Evolutionary conservation across 2,329 filamentous ascomycete genomes (phyloP).

Genomic region (Rhinocladiella similis): DNA sequence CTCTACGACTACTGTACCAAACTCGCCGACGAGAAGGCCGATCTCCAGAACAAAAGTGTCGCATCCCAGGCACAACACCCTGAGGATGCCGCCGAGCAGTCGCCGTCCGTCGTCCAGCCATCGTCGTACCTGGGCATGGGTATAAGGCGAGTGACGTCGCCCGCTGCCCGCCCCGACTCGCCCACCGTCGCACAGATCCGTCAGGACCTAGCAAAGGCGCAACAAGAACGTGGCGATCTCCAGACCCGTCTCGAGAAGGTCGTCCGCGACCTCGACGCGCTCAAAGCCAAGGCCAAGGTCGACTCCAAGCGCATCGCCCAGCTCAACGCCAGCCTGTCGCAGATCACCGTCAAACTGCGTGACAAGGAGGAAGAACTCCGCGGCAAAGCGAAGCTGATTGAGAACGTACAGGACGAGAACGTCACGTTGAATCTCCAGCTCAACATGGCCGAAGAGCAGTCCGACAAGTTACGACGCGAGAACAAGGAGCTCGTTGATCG

Average conservation of each 20-base stretch:
- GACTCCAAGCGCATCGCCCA: conserved; percentile 63
- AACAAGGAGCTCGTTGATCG: conserved; percentile 87
- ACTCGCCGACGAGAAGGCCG: conserved; percentile 30
- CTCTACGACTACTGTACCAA: conserved; percentile 71
- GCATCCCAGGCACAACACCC: conserved; percentile 52
- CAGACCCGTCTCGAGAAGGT: conserved; percentile 63
- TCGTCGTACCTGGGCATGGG: conserved; percentile 29
- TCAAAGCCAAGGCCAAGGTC: conserved; percentile 61
- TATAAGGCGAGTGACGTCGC: conserved; percentile 29
- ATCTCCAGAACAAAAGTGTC: conserved; percentile 20
- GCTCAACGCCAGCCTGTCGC: conserved; percentile 62
- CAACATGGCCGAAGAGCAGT: conserved; percentile 77
- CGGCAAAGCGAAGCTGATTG: conserved; percentile 79
- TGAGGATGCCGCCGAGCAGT: conserved; percentile 66
- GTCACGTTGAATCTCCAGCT: conserved; percentile 84
- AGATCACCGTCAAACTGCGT: conserved; percentile 65
- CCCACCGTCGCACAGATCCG: conserved; percentile 47
- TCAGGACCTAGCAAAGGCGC: conserved; percentile 72
- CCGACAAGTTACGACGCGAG: conserved; percentile 71
- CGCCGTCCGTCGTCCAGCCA: conserved; percentile 31
- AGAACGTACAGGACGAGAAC: conserved; percentile 91
- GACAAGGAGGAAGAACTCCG: conserved; percentile 84
- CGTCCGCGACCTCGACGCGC: conserved; percentile 62
- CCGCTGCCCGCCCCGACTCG: conserved; percentile 32
- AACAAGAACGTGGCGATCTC: conserved; percentile 70